These are phyloP conservation scores for Oryza meyeriana DNA, from an alignment of 176 grass and related monocot genomes.

Conservation along the genomic window DNA sequence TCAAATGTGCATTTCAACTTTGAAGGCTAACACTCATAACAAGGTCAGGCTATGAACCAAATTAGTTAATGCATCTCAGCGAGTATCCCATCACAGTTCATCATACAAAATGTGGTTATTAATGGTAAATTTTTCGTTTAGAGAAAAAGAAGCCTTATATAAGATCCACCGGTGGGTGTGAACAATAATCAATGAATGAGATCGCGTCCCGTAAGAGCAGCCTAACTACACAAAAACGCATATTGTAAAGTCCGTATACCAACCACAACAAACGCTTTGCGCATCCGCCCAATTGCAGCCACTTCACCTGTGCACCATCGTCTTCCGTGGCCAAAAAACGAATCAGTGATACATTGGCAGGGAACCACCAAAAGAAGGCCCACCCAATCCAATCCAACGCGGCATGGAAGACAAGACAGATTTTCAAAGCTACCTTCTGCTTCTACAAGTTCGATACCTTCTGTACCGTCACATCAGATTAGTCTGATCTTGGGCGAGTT, in stretches of 20 bases:
- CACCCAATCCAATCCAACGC: slow-evolving; percentile 22
- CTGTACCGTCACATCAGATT: slow-evolving; percentile 4
- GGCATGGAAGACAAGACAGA: background rate
- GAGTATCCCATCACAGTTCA: background rate
- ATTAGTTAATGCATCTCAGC: background rate
- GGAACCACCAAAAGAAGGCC: slow-evolving; percentile 56
- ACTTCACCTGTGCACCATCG: background rate
- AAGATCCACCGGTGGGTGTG: background rate
- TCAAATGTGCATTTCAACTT: background rate
- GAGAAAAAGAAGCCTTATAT: background rate
- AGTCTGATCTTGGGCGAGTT: slow-evolving; percentile 76
- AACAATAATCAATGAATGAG: slow-evolving; percentile 44
- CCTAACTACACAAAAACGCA: slow-evolving; percentile 41
- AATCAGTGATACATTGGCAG: slow-evolving; percentile 30
- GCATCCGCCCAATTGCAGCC: background rate
- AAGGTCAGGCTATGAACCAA: background rate
- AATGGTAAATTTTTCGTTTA: background rate
- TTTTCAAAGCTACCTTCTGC: slow-evolving; percentile 6
- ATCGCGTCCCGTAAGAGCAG: slow-evolving; percentile 9
- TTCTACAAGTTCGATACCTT: slow-evolving; percentile 20
- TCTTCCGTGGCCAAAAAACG: slow-evolving; percentile 17
- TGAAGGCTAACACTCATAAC: background rate
- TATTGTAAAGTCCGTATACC: background rate
- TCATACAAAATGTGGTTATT: background rate
- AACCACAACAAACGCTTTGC: slow-evolving; percentile 28